Base-by-base conservation (phyloP, 225 moss, liverwort and hornwort genomes). In the Straminergon stramineum region DNA sequence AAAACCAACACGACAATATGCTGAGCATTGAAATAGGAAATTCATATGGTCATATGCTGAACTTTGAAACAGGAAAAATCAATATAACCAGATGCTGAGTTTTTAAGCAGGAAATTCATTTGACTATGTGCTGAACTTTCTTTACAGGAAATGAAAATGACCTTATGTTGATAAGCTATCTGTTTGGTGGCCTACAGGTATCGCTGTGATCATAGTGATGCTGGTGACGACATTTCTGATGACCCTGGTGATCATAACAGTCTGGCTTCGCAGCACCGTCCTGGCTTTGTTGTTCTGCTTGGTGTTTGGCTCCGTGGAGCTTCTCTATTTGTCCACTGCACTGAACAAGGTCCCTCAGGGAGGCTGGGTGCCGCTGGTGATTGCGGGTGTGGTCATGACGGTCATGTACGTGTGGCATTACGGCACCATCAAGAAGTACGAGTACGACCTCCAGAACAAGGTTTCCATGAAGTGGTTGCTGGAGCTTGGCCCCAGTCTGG, bases 131-230 rank as follows among this genome's bases (percentile, higher is more conserved):
- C 52, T 76, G 8, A 76, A 4, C 21, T 76, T 76, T 76, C 55
- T 78, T 78, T 23, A 56, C 37, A 37, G 37, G 78, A n/a, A 56
- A n/a, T 37, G 35, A 35, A 56, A 37, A 37, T n/a, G 37, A 24
- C 24, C 78, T 9, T 37, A 15, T 9, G 55, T 23, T 78, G 23
- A 79, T 37, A 79, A 56, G 23, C 78, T 56, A 37, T 37, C 55
- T 55, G 8, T 53, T 56, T 55, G 68, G 9, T 20, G 69, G 22
- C 31, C 31, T 84, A 70, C 93, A 96, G 97, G 97, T 16, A 94
- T 97, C 34, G 98, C 96, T 57, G 96, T 98, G 76, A 93, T 96
- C 15, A 92, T 93, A 8, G 96, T 97, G 91, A 98, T 98, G 97
- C 90, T 95, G 43, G 96, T 97, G 82, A 98, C 96, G 41, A 98